Percentiles rank a stretch among this genome's conserved stretches.
phyloP scores from a whole-genome alignment of 495 filamentous ascomycete genomes.

The Daldinia vernicosa region DNA sequence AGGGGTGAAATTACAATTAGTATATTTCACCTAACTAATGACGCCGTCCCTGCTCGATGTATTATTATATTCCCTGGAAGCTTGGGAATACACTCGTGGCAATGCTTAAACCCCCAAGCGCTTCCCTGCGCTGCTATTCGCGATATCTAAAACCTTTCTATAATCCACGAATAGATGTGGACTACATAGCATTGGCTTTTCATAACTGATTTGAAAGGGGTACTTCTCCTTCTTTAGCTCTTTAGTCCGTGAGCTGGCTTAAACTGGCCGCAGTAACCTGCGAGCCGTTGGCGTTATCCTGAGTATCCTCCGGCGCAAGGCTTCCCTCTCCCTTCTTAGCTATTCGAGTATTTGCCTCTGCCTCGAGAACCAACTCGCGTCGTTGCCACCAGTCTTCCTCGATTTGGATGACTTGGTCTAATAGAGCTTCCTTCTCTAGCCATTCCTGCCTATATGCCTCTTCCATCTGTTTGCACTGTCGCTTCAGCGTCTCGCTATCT shows the following conservation, averaged over 20 bases:
- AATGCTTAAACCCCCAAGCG: neutral
- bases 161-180: neutral
- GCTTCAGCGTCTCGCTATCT: conserved; percentile 69
- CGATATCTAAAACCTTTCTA: neutral
- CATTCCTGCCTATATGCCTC: conserved; percentile 78
- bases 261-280: conserved; percentile 12
- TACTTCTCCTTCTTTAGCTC: neutral
- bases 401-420: conserved; percentile 62
- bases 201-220: neutral
- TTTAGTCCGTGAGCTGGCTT: conserved; percentile 23
- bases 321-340: conserved; percentile 19
- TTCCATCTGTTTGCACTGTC: conserved; percentile 71
- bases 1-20: neutral
- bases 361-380: conserved; percentile 53
- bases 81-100: neutral
- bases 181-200: neutral
- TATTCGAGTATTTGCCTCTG: conserved; percentile 38
- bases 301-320: conserved; percentile 3
- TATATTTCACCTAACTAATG: conserved; percentile 6
- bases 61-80: neutral
- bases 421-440: conserved; percentile 79
- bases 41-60: neutral
- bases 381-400: conserved; percentile 61
- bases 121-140: neutral
- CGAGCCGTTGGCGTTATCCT: conserved; percentile 20